Conservation (phyloP, 345 rosid genomes). For the Populus tremula region DNA sequence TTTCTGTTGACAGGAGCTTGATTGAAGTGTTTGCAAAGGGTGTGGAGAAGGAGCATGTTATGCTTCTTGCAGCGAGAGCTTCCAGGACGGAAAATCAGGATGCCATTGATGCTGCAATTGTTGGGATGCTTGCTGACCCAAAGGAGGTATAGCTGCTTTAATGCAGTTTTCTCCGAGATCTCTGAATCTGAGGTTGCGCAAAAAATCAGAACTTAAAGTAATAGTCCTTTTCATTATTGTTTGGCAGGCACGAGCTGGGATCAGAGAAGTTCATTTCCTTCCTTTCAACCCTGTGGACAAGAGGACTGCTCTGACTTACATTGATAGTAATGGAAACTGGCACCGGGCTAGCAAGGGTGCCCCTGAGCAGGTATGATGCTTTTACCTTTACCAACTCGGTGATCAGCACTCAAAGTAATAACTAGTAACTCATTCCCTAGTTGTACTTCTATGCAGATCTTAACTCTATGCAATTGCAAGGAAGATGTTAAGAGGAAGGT, state of each 20-base stretch:
- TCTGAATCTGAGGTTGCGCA: slow-evolving; percentile 3
- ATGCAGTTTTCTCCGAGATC: neutral
- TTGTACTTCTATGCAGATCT: slow-evolving; percentile 41
- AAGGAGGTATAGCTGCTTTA: slow-evolving; percentile 54
- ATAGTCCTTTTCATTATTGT: neutral
- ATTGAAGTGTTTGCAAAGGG: slow-evolving; percentile 76
- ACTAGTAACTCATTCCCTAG: slow-evolving; percentile 1
- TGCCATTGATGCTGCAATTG: slow-evolving; percentile 87
- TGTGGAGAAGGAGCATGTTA: slow-evolving; percentile 61
- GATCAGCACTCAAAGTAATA: neutral
- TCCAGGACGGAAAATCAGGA: slow-evolving; percentile 88
- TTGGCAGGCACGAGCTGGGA: slow-evolving; percentile 70
- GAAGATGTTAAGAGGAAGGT: slow-evolving; percentile 71
- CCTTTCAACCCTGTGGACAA: slow-evolving; percentile 93
- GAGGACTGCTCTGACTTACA: slow-evolving; percentile 85
- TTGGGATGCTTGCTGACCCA: slow-evolving; percentile 96
- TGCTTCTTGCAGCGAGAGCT: slow-evolving; percentile 87
- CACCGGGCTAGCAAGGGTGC: slow-evolving; percentile 91
- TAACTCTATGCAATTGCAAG: slow-evolving; percentile 67
- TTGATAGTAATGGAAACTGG: slow-evolving; percentile 73
- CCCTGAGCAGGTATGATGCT: slow-evolving; percentile 68
- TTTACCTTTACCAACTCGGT: neutral
- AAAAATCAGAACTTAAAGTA: neutral
- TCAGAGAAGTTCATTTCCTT: slow-evolving; percentile 73
- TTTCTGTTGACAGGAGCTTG: slow-evolving; percentile 65